Evolutionary conservation across 805 yeast genomes (phyloP).

Genomic region (Scheffersomyces lignosus): DNA sequence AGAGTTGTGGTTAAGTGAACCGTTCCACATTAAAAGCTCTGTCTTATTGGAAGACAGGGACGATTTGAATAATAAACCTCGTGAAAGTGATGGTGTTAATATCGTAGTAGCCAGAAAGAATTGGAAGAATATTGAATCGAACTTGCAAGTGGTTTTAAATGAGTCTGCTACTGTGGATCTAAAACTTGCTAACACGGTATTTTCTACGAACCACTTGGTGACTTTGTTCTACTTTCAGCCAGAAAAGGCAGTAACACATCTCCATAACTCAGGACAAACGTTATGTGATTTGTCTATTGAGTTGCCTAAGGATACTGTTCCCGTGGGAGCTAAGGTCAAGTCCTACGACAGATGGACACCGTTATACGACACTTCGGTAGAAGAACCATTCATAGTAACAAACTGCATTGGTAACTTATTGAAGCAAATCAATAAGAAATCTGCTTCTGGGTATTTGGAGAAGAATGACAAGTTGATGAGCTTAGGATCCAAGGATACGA

Average conservation of each 20-base stretch:
- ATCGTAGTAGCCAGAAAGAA: slow-evolving; percentile 35
- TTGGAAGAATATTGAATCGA: slow-evolving; percentile 36
- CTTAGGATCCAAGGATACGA: slow-evolving; percentile 42
- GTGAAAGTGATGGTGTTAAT: slow-evolving; percentile 36
- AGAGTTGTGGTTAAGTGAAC: slow-evolving; percentile 38
- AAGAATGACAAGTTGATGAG: slow-evolving; percentile 39
- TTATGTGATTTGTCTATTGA: slow-evolving; percentile 25
- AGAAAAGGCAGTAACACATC: slow-evolving; percentile 3
- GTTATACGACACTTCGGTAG: slow-evolving; percentile 19
- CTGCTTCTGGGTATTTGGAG: slow-evolving; percentile 61
- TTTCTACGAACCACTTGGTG: slow-evolving; percentile 32
- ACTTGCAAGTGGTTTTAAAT: slow-evolving; percentile 19
- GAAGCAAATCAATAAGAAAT: slow-evolving; percentile 50
- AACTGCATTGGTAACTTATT: slow-evolving; percentile 57
- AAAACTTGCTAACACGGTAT: slow-evolving; percentile 40
- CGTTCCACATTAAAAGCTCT: slow-evolving; percentile 17
- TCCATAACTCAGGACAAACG: slow-evolving; percentile 25
- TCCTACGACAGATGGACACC: slow-evolving; percentile 35
- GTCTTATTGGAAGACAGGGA: slow-evolving; percentile 23
- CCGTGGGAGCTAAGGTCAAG: slow-evolving; percentile 2
- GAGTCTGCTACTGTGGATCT: slow-evolving; percentile 15
- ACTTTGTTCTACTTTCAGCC: slow-evolving; percentile 37
- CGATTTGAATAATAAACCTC: slow-evolving; percentile 19
- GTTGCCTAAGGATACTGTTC: slow-evolving; percentile 17
- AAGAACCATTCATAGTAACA: slow-evolving; percentile 43